Conservation (phyloP, 2,329 filamentous ascomycete species). For the Cercospora berteroae region DNA sequence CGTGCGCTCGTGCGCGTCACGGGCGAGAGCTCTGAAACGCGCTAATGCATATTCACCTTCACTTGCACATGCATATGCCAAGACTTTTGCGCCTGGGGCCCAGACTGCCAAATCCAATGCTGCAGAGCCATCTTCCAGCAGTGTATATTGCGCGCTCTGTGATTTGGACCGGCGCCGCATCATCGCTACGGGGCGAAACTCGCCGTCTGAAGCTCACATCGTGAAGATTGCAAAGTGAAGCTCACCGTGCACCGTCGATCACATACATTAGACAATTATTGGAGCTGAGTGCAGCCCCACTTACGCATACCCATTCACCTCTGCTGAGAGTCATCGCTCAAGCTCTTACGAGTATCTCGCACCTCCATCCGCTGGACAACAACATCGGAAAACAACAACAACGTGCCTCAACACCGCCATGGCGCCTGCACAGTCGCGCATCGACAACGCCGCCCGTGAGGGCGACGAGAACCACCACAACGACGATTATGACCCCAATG, state of each 20-base stretch:
- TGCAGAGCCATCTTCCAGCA: not conserved
- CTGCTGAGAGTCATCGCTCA: too few relatives aligned
- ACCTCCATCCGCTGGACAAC: too few relatives aligned
- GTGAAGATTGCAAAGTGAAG: not conserved
- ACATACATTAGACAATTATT: not conserved
- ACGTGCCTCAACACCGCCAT: too few relatives aligned
- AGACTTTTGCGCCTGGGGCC: not conserved
- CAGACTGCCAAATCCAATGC: not conserved
- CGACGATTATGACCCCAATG: too few relatives aligned
- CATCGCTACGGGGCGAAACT: too few relatives aligned
- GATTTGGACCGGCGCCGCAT: not conserved
- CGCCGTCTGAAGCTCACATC: not conserved
- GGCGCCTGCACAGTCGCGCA: too few relatives aligned
- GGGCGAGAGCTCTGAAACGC: not conserved
- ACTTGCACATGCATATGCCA: not conserved
- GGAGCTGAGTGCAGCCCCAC: not conserved
- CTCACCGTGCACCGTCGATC: not conserved
- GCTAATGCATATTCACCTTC: conserved; percentile 1
- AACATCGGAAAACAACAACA: too few relatives aligned
- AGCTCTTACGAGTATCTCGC: too few relatives aligned
- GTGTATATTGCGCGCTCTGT: not conserved
- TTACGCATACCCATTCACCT: not conserved
- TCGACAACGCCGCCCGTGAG: too few relatives aligned
- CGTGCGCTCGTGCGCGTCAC: not conserved
- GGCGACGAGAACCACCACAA: too few relatives aligned